Evolutionary conservation across 176 grass and related monocot species (phyloP).

Genomic region (Oropetium thomaeum): DNA sequence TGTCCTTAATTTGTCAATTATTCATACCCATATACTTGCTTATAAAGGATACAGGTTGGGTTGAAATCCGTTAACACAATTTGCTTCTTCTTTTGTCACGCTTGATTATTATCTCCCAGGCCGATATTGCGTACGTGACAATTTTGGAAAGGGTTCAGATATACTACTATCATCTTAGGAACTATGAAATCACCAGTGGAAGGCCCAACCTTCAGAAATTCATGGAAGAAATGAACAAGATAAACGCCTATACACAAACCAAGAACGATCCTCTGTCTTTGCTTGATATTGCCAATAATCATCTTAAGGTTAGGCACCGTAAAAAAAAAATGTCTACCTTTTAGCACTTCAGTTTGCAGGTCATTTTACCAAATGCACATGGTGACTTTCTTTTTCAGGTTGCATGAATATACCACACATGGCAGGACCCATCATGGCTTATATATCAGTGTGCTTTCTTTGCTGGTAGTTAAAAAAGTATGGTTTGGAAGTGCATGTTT

Average conservation of each 20-base stretch:
- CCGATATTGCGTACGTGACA: conserved; percentile 75
- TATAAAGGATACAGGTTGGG: neutral
- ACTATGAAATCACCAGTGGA: conserved; percentile 73
- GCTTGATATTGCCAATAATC: conserved; percentile 44
- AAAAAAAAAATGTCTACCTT: neutral
- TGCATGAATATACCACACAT: conserved; percentile 34
- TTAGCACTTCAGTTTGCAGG: neutral
- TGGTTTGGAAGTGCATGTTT: neutral
- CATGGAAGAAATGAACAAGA: conserved; percentile 87
- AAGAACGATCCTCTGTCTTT: conserved; percentile 52
- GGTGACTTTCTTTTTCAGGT: conserved; percentile 8
- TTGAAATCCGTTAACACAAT: no score
- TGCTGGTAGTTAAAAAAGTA: neutral
- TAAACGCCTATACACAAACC: conserved; percentile 61
- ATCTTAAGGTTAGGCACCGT: conserved; percentile 47
- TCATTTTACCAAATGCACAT: conserved; percentile 1
- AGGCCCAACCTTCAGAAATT: conserved; percentile 66
- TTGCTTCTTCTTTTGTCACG: neutral
- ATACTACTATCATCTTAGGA: conserved; percentile 52
- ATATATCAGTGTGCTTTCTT: neutral
- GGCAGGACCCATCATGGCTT: neutral
- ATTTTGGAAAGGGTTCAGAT: conserved; percentile 70
- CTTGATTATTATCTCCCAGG: conserved; percentile 36
- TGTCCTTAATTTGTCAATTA: neutral
- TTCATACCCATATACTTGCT: neutral